These are phyloP conservation scores for Monoraphidium neglectum DNA, from an alignment of 139 green algal species.

Conservation along the genomic window DNA sequence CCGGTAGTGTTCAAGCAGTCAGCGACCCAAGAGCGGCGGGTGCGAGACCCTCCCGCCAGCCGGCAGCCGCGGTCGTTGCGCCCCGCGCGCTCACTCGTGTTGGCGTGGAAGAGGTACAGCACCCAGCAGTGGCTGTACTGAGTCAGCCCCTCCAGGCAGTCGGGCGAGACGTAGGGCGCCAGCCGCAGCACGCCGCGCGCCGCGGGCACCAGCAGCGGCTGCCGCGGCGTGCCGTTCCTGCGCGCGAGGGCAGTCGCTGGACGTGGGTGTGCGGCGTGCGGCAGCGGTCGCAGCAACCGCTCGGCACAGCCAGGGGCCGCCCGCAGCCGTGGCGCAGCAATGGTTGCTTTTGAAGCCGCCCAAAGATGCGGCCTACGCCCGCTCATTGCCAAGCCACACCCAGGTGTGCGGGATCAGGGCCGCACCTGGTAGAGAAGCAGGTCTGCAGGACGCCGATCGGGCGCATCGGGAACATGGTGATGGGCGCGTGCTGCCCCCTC, in stretches of 20 bases:
- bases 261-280: background rate
- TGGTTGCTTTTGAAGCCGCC: background rate
- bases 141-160: conserved; percentile 78
- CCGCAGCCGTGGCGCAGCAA: background rate
- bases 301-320: background rate
- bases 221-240: conserved; percentile 86
- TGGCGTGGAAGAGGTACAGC: conserved; percentile 94
- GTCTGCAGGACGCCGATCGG: conserved; percentile 9
- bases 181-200: conserved; percentile 68
- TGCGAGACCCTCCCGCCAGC: too few relatives aligned
- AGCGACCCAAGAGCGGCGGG: too few relatives aligned
- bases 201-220: conserved; percentile 80
- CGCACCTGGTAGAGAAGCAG: conserved; percentile 12
- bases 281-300: background rate
- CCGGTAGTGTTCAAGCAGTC: too few relatives aligned
- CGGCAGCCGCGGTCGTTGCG: too few relatives aligned
- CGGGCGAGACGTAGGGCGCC: conserved; percentile 46
- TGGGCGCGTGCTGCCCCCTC: too few relatives aligned
- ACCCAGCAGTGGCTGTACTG: conserved; percentile 92
- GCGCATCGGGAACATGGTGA: background rate
- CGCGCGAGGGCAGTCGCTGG: background rate
- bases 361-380: background rate
- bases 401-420: background rate
- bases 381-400: background rate
- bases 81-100: conserved; percentile 78